Base-by-base conservation (phyloP, 1,139 yeast species). In the Candida frijolesensis region DNA sequence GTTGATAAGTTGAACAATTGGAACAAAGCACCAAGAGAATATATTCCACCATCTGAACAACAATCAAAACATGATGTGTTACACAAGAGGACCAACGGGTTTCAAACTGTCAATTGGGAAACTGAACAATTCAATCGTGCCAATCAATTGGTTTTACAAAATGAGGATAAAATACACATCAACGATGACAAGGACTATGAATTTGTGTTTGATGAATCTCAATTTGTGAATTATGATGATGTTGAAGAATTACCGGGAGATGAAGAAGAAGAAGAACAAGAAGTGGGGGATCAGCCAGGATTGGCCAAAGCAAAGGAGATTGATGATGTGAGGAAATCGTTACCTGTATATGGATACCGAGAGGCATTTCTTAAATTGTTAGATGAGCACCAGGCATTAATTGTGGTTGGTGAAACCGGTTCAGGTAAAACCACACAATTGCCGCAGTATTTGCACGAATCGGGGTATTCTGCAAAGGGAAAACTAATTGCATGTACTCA, bases 371-470 rank as follows among this genome's bases (percentile, higher is more conserved):
- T 94, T 52, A 77, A 79, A 57, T 82, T 88, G 54, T 94, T 88
- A 71, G 98, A 94, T 56, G 73, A 81, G 16, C 85, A 95, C 44
- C 99, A 94, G 70, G 89, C 92, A 64, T 88, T 94, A 95, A 98
- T 94, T 44, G 91, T 94, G 70, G 98, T 94, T 43, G 99, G 99
- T 74, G 99, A 94, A 68, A 94, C 99, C 1, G 98, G 98, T 70
- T 89, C 97, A 14, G 98, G 98, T 79, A 92, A 92, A 67, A 92
- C 98, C 22, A 92, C 98, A 1, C 98, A 92, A 70, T 91, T 92
- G 54, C 97, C 98, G 3, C 98, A 92, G 68, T 92, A 91, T 73
- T 97, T 94, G 33, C 77, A 92, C 44, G 91, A 85, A 59, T 98
- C 94, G 65, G 98, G 91, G 60, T 83, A 94, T 70, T 38, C 42